Conservation (phyloP, 305 asterid genomes). For the Stenogyne calaminthoides region DNA sequence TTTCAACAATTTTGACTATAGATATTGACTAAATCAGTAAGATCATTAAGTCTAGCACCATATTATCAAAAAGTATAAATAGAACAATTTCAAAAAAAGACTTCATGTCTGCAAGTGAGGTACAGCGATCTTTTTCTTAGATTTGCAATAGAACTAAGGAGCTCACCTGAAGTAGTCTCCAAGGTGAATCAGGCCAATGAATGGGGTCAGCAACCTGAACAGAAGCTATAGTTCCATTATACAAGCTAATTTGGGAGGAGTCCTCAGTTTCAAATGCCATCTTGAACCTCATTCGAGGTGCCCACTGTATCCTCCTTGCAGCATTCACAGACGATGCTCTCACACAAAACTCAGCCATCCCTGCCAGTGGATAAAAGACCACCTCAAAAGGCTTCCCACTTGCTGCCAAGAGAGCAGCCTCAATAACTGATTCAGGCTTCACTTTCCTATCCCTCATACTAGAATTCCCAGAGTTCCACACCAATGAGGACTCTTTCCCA, state of each 20-base stretch:
- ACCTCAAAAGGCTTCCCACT: conserved; percentile 66
- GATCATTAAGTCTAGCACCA: neutral
- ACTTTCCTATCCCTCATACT: conserved; percentile 45
- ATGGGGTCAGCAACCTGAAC: conserved; percentile 43
- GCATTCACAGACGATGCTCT: conserved; percentile 39
- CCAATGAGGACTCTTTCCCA: conserved; percentile 9
- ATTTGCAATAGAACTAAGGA: neutral
- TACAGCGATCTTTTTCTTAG: neutral
- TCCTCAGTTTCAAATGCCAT: conserved; percentile 66
- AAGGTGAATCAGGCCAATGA: conserved; percentile 48
- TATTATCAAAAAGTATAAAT: neutral
- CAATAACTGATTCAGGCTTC: conserved; percentile 55
- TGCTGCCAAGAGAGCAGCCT: conserved; percentile 62
- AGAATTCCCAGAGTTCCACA: conserved; percentile 17
- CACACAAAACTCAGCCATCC: conserved; percentile 37
- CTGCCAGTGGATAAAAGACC: conserved; percentile 54
- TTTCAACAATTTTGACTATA: neutral
- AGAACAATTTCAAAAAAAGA: neutral
- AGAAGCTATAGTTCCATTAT: conserved; percentile 41
- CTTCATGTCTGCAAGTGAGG: neutral
- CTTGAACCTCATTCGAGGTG: conserved; percentile 42
- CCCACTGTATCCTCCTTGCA: conserved; percentile 35
- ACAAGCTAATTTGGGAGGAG: conserved; percentile 52
- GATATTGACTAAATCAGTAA: neutral
- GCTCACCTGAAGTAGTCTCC: conserved; percentile 46